Evolutionary conservation across 1,284 basidiomycete species (phyloP).

Genomic region (Anthracocystis setariae): DNA sequence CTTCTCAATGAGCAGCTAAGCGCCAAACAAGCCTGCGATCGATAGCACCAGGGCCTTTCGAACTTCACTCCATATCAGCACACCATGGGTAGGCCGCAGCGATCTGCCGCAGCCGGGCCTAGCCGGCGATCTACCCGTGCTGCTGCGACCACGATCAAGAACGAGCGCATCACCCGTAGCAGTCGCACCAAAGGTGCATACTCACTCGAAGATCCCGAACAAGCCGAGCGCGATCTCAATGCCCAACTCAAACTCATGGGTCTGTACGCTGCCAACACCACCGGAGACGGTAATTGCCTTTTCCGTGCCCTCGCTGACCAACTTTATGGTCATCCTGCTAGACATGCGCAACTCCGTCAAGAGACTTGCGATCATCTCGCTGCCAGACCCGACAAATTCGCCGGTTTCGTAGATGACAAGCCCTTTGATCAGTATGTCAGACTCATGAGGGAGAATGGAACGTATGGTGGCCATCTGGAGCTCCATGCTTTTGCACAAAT

Average conservation of each 20-base stretch:
- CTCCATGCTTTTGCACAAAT: constrained; percentile 87
- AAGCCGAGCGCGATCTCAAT: constrained; percentile 58
- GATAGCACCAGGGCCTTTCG: constrained; percentile 2
- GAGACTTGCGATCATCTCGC: constrained; percentile 82
- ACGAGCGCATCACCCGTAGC: constrained; percentile 49
- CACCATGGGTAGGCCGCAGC: constrained; percentile 39
- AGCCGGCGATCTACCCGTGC: constrained; percentile 38
- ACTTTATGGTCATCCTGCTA: constrained; percentile 78
- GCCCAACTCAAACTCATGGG: constrained; percentile 61
- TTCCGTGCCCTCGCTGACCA: constrained; percentile 71
- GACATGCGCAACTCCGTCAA: constrained; percentile 77
- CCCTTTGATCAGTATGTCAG: constrained; percentile 64
- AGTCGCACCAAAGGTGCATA: constrained; percentile 45
- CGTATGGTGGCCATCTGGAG: constrained; percentile 90
- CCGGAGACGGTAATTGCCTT: constrained; percentile 66
- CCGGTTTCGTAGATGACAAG: constrained; percentile 86
- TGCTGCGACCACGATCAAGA: constrained; percentile 38
- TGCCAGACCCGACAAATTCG: constrained; percentile 77
- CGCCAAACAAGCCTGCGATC: neutral
- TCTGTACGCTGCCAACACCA: constrained; percentile 65
- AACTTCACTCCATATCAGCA: neutral
- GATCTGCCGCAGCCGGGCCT: constrained; percentile 34
- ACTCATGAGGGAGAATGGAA: constrained; percentile 72
- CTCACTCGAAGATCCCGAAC: constrained; percentile 59
- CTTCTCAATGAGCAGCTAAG: constrained; percentile 7